Percentiles rank a stretch among this genome's conserved stretches.
Conservation (phyloP, 352 stramenopile genomes). For the Globisporangium heterothallicum region DNA sequence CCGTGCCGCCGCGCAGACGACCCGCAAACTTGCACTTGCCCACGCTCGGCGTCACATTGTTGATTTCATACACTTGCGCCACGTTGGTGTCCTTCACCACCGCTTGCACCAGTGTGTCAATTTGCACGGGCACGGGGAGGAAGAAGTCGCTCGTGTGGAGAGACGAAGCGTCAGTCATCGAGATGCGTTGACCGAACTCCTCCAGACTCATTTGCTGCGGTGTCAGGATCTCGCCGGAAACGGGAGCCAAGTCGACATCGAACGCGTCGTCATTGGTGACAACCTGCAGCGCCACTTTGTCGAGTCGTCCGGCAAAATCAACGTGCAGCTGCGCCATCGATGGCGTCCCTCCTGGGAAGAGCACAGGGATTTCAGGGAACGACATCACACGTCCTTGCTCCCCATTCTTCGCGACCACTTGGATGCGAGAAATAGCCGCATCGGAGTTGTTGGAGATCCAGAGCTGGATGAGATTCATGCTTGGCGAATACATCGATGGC, state of each 20-base stretch:
- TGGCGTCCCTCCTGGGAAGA: conserved; percentile 70
- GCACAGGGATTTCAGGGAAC: conserved; percentile 77
- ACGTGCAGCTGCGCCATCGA: conserved; percentile 81
- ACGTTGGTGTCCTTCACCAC: conserved; percentile 58
- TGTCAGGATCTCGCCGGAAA: conserved; percentile 59
- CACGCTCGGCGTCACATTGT: conserved; percentile 49
- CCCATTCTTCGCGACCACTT: conserved; percentile 30
- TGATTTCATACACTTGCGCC: conserved; percentile 72
- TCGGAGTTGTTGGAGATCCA: conserved; percentile 65
- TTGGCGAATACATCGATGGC: conserved; percentile 47
- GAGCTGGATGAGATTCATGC: conserved; percentile 69
- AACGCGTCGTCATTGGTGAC: conserved; percentile 45
- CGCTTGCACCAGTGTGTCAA: conserved; percentile 43
- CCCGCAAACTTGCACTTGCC: conserved; percentile 73
- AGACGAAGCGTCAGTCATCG: conserved; percentile 42
- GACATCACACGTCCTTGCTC: conserved; percentile 44
- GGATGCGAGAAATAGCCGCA: conserved; percentile 47
- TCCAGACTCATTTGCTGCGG: conserved; percentile 71
- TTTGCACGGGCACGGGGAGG: conserved; percentile 37
- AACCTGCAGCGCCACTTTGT: conserved; percentile 63
- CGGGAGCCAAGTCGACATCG: conserved; percentile 50
- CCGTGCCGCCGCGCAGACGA: conserved; percentile 37
- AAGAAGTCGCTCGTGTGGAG: conserved; percentile 62
- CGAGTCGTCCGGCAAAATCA: conserved; percentile 69
- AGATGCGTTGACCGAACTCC: conserved; percentile 66